Base-by-base conservation (phyloP, 2,329 filamentous ascomycete genomes). In the Neofusicoccum ribis region DNA sequence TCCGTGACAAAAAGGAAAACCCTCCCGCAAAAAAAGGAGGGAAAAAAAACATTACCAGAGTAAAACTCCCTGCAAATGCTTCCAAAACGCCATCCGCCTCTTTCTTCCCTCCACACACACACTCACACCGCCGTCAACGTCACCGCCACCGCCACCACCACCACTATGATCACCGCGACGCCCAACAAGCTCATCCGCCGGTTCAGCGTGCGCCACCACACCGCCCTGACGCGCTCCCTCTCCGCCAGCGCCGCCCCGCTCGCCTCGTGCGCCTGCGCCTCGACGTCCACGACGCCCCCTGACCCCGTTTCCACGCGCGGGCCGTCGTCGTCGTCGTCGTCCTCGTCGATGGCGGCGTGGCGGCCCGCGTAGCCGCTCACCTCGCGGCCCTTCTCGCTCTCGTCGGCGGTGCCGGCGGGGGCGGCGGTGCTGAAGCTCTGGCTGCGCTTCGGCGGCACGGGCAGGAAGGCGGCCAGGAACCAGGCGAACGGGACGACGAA, bases 401-500 rank as follows among this genome's bases (percentile, higher is more conserved):
- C 39, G 27, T 31, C 27, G 27, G 27, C 27, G 27, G 27, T 31
- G 27, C 27, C 27, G 27, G 27, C 6, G 27, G 5, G 2, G 27
- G 5, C 6, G 27, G 5, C 27, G 27, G 27, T 31, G 27, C 27
- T 31, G 27, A 31, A 31, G 27, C 27, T 31, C 27, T 31, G 27
- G 27, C 12, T 15, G 34, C 20, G 7, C 14, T 12, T 41, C 52
- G 0, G 9, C 20, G 46, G 59, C 37, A 62, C 46, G 1, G 23
- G 20, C 59, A 65, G 23, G 17, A 65, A 17, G 9, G 63, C 63
- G 12, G 36, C 63, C 37, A 65, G n/a, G 37, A 65, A 47, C 63
- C 63, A 65, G 23, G 63, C 63, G 4, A 65, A 31, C 12, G 63
- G 63, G 5, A 65, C 11, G 1, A 61, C 9, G 54, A 65, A 65